Conservation (phyloP, 768 basidiomycete species). For the Suillus variegatus region DNA sequence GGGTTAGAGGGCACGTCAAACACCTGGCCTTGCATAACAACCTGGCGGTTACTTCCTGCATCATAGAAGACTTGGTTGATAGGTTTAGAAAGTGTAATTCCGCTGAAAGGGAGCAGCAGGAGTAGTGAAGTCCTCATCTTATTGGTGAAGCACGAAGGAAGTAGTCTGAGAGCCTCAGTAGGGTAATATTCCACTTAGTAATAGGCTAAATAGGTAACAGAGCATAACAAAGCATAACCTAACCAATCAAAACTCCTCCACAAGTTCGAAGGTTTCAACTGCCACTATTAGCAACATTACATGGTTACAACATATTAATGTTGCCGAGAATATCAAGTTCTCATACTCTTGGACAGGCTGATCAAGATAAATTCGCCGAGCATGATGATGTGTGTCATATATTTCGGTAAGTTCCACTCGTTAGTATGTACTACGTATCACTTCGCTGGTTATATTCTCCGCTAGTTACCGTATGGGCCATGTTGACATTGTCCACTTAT, state of each 20-base stretch:
- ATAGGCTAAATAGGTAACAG: neutral
- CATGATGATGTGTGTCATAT: too few relatives aligned
- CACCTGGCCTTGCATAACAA: constrained; percentile 28
- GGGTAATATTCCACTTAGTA: neutral
- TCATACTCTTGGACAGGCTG: too few relatives aligned
- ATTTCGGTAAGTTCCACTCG: too few relatives aligned
- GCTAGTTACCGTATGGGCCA: too few relatives aligned
- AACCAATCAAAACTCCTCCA: neutral
- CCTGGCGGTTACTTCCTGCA: constrained; percentile 16
- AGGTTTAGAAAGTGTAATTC: neutral
- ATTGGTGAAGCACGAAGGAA: neutral
- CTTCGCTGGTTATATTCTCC: too few relatives aligned
- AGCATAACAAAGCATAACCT: neutral
- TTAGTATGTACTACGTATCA: too few relatives aligned
- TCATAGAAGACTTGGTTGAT: constrained; percentile 3
- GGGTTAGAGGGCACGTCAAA: constrained; percentile 22
- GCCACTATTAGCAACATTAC: neutral
- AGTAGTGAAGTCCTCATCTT: neutral
- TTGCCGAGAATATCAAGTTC: too few relatives aligned
- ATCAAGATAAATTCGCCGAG: too few relatives aligned
- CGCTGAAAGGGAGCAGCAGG: neutral
- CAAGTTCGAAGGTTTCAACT: neutral
- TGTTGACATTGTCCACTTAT: too few relatives aligned
- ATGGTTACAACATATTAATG: neutral
- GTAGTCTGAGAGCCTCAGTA: too few relatives aligned